Evolutionary conservation across 805 yeast species (phyloP).

Genomic region (Priceomyces haplophilus): DNA sequence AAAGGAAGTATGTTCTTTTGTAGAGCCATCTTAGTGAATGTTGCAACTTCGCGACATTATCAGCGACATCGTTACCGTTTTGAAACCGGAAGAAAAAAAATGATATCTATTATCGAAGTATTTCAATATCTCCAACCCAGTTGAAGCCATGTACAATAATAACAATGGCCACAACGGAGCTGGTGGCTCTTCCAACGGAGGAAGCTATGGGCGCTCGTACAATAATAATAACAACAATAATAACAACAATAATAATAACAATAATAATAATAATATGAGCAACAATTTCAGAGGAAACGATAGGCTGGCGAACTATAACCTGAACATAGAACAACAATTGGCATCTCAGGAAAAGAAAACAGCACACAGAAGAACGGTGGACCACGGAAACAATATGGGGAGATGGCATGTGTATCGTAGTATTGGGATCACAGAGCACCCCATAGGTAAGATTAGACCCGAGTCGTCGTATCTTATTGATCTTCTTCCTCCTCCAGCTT

Average conservation of each 20-base stretch:
- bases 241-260: background rate
- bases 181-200: background rate
- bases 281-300: slow-evolving; percentile 13
- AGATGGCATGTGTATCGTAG: slow-evolving; percentile 51
- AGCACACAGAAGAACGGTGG: slow-evolving; percentile 67
- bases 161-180: background rate
- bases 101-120: background rate
- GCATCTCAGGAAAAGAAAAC: slow-evolving; percentile 49
- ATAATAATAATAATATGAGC: slow-evolving; percentile 5
- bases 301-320: slow-evolving; percentile 25
- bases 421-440: slow-evolving; percentile 42
- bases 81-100: background rate
- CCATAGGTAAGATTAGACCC: slow-evolving; percentile 59
- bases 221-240: background rate
- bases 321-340: slow-evolving; percentile 40
- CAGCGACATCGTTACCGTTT: too few relatives aligned
- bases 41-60: too few relatives aligned
- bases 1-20: too few relatives aligned
- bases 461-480: slow-evolving; percentile 64
- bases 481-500: slow-evolving; percentile 64
- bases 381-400: slow-evolving; percentile 73
- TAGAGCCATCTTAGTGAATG: background rate
- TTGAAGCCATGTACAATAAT: slow-evolving; percentile 7
- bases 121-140: background rate
- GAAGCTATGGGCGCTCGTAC: background rate